Percentiles rank a stretch among this genome's conserved stretches.
phyloP scores from a whole-genome alignment of 768 basidiomycete species.

The Boletus tomentosulus region DNA sequence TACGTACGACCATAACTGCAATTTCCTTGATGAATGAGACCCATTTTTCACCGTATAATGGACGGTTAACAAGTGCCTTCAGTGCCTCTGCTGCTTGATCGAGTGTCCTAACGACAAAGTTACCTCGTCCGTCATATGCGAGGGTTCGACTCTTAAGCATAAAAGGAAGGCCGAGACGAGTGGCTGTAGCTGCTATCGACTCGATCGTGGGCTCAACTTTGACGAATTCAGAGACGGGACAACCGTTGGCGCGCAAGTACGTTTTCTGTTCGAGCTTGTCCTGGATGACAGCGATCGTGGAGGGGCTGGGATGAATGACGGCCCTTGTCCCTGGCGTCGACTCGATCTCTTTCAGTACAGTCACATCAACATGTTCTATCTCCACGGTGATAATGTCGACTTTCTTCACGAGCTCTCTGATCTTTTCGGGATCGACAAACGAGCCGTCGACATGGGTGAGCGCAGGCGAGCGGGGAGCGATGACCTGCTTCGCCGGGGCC shows the following conservation, averaged over 20 bases:
- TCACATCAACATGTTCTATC: constrained; percentile 92
- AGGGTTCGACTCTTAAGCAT: constrained; percentile 97
- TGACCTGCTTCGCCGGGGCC: constrained; percentile 86
- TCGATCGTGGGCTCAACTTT: constrained; percentile 51
- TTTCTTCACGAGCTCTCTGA: constrained; percentile 70
- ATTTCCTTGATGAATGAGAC: constrained; percentile 86
- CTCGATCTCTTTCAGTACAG: constrained; percentile 52
- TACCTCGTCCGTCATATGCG: constrained; percentile 95
- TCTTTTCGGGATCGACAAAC: constrained; percentile 76
- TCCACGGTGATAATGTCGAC: constrained; percentile 92
- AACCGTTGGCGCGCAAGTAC: constrained; percentile 46
- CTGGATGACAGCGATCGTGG: constrained; percentile 83
- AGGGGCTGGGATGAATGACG: constrained; percentile 69
- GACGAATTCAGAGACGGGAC: constrained; percentile 58
- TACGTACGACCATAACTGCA: constrained; percentile 95
- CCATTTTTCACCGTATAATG: constrained; percentile 93
- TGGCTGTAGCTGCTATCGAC: constrained; percentile 49
- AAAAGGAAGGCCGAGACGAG: constrained; percentile 72
- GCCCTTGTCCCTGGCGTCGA: constrained; percentile 25
- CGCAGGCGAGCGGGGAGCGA: constrained; percentile 48
- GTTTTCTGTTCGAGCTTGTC: constrained; percentile 64
- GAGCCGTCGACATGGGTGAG: constrained; percentile 80
- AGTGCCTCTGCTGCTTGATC: constrained; percentile 51
- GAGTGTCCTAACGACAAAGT: constrained; percentile 65
- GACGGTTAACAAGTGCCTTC: constrained; percentile 53